Conservation (phyloP, 2,329 filamentous ascomycete genomes). For the Fusarium sp. region DNA sequence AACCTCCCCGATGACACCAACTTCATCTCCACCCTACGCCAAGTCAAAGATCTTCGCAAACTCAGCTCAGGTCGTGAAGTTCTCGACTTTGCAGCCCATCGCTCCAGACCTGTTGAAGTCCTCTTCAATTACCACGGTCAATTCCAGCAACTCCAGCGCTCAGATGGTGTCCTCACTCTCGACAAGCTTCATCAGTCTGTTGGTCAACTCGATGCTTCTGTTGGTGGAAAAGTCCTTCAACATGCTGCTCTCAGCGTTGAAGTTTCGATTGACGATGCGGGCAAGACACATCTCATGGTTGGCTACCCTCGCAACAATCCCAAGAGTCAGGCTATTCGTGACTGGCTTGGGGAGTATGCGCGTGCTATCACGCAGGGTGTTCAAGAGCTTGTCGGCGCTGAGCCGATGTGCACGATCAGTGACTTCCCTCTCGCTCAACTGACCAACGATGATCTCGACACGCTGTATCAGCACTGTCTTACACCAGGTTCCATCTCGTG, state of each 20-base stretch:
- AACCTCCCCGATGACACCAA: rapidly evolving
- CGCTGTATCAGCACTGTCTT: not conserved
- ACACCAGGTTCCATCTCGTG: not conserved
- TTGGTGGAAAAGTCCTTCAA: not conserved
- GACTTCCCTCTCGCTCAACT: not conserved
- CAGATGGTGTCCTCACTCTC: not conserved
- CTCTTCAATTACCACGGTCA: not conserved
- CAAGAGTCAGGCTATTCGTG: not conserved
- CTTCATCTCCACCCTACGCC: not conserved
- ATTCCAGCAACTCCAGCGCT: not conserved
- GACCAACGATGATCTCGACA: not conserved
- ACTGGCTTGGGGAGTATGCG: not conserved
- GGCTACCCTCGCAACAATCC: not conserved
- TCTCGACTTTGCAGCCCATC: not conserved
- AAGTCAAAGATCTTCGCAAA: not conserved
- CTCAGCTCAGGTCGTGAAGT: not conserved
- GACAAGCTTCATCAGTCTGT: not conserved
- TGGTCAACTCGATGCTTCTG: not conserved
- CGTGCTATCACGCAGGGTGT: not conserved
- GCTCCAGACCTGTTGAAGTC: not conserved
- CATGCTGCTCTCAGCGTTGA: not conserved
- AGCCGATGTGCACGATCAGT: not conserved
- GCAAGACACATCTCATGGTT: not conserved
- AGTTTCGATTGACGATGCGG: not conserved
- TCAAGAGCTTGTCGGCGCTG: not conserved